Conservation (phyloP, 768 basidiomycete species). For the Pholiota molesta region DNA sequence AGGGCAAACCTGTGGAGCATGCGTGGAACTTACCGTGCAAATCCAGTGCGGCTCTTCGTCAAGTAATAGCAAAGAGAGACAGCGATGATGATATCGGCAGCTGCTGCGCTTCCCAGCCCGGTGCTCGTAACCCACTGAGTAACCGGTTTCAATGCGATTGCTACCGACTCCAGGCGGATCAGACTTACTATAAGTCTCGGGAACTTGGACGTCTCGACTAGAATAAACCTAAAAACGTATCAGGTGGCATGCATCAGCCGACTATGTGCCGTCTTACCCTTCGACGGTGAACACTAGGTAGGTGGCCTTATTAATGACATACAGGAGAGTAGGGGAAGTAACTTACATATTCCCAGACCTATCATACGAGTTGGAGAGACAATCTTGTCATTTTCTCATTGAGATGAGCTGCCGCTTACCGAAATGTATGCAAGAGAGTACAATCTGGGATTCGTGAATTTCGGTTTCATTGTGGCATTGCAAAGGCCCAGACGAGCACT, state of each 20-base stretch:
- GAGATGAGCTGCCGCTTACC: constrained; percentile 30
- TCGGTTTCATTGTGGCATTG: constrained; percentile 1
- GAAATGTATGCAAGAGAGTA: constrained; percentile 44
- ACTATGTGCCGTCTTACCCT: constrained; percentile 33
- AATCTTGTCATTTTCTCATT: background rate
- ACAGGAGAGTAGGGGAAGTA: constrained; percentile 5
- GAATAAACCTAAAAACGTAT: constrained; percentile 31
- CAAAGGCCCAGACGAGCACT: constrained; percentile 14
- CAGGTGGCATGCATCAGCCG: constrained; percentile 8
- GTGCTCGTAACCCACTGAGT: constrained; percentile 50
- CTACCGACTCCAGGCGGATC: constrained; percentile 8
- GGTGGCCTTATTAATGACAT: constrained; percentile 2
- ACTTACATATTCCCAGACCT: constrained; percentile 46
- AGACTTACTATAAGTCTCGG: constrained; percentile 37
- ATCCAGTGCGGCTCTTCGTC: constrained; percentile 49
- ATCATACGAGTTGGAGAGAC: constrained; percentile 1
- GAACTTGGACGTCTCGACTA: constrained; percentile 35
- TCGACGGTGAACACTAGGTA: constrained; percentile 47
- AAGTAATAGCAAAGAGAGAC: constrained; percentile 50
- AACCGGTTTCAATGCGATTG: constrained; percentile 46
- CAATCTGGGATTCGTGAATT: constrained; percentile 27
- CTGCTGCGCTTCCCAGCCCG: constrained; percentile 50
- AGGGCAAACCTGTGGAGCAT: background rate
- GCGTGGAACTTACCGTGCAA: constrained; percentile 35
- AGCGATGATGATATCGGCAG: constrained; percentile 53